phyloP scores from a whole-genome alignment of 805 yeast genomes.

The Kazachstania psychrophila region DNA sequence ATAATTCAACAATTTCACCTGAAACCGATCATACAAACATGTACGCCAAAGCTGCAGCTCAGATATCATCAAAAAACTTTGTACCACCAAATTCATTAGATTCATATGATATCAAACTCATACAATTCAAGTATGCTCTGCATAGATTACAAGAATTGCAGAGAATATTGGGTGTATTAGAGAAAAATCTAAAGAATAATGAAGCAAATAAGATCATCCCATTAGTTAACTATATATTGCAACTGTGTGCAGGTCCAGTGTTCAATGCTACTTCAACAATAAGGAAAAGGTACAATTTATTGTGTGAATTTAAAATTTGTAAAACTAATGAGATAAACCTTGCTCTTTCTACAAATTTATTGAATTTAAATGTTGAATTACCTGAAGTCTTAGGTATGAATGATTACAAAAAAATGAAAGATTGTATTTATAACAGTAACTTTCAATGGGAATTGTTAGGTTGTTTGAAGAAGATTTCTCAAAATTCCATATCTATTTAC shows the following conservation, averaged over 20 bases:
- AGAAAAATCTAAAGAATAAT: slow-evolving; percentile 18
- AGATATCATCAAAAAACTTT: slow-evolving; percentile 27
- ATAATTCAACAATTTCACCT: no score
- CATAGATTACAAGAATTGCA: slow-evolving; percentile 36
- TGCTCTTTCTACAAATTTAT: slow-evolving; percentile 9
- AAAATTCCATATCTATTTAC: slow-evolving; percentile 25
- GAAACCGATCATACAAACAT: no score
- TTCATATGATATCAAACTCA: slow-evolving; percentile 45
- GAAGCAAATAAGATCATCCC: slow-evolving; percentile 26
- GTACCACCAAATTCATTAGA: slow-evolving; percentile 31
- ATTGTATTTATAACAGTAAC: slow-evolving; percentile 16
- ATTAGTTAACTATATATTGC: slow-evolving; percentile 28
- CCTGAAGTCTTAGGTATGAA: slow-evolving; percentile 10
- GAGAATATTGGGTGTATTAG: slow-evolving; percentile 28
- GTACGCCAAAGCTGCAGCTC: slow-evolving; percentile 31
- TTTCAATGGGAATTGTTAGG: slow-evolving; percentile 23
- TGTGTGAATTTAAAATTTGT: slow-evolving; percentile 23
- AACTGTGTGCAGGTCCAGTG: slow-evolving; percentile 33
- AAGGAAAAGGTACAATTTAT: slow-evolving; percentile 32
- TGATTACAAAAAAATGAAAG: slow-evolving; percentile 8
- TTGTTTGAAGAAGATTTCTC: slow-evolving; percentile 17
- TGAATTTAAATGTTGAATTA: slow-evolving; percentile 16
- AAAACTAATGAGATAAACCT: slow-evolving; percentile 20
- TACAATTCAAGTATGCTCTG: slow-evolving; percentile 50
- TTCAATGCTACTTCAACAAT: slow-evolving; percentile 35